Percentiles rank a stretch among this genome's conserved stretches.
phyloP scores from a whole-genome alignment of 345 rosid genomes.

The Cardamine chenopodiifolia region DNA sequence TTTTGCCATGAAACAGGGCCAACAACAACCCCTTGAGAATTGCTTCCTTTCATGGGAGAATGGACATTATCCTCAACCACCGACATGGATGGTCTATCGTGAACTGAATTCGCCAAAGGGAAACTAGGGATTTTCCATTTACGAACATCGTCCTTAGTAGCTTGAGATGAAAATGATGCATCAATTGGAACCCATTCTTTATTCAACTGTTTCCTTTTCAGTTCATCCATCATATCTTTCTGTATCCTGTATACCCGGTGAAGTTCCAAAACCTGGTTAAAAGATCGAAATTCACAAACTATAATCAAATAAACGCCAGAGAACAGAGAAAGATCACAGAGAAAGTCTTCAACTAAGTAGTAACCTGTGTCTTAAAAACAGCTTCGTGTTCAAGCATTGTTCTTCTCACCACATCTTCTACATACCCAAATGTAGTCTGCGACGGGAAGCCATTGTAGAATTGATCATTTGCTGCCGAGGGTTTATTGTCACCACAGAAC shows the following conservation, averaged over 20 bases:
- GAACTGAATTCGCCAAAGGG: conserved; percentile 56
- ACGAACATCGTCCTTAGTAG: conserved; percentile 46
- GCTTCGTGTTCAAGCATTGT: conserved; percentile 75
- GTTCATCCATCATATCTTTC: conserved; percentile 72
- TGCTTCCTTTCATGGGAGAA: conserved; percentile 48
- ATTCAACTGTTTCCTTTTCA: conserved; percentile 51
- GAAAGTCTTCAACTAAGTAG: background rate
- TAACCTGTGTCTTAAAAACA: conserved; percentile 72
- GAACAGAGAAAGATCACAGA: background rate
- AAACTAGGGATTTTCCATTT: conserved; percentile 70
- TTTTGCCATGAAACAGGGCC: conserved; percentile 41
- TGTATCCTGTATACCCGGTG: conserved; percentile 76
- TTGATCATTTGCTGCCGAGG: conserved; percentile 38
- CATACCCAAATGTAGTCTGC: conserved; percentile 43
- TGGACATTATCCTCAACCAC: conserved; percentile 50
- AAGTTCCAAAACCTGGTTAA: conserved; percentile 53
- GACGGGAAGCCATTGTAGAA: conserved; percentile 44
- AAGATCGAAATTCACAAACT: conserved; percentile 16
- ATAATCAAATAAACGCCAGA: background rate
- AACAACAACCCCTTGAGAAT: conserved; percentile 37
- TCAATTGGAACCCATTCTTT: conserved; percentile 35
- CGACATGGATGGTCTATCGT: conserved; percentile 51
- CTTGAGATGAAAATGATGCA: conserved; percentile 43
- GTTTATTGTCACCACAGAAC: conserved; percentile 44
- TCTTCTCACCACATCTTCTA: conserved; percentile 60